A percentile compares a stretch with the other conserved stretches of the same genome.
These are phyloP conservation scores for Lasiosphaeris hirsuta DNA, from an alignment of 495 filamentous ascomycete species.

Conservation along the genomic window DNA sequence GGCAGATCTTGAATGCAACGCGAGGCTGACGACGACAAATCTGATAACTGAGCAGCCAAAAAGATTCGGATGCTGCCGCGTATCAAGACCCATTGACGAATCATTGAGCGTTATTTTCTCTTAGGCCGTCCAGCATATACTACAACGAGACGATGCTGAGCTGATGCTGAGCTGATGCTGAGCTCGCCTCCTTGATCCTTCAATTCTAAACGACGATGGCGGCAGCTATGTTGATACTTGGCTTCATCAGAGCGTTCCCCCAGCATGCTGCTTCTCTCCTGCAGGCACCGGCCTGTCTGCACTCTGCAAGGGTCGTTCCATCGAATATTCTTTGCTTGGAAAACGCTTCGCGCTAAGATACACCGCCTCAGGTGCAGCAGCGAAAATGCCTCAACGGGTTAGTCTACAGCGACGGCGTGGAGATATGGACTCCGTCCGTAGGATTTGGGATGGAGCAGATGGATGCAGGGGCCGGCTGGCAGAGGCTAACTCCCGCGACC, in stretches of 20 bases:
- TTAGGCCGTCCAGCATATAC: too few species aligned
- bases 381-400: neutral
- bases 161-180: too few species aligned
- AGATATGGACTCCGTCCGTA: neutral
- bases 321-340: neutral
- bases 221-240: neutral
- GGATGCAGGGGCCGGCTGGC: constrained; percentile 7
- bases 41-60: neutral
- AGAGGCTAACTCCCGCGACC: neutral
- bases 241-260: neutral
- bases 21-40: neutral
- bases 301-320: neutral
- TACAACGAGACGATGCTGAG: too few species aligned
- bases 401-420: neutral
- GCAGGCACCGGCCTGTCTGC: constrained; percentile 1
- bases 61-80: too few species aligned
- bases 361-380: too few species aligned
- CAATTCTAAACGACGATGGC: neutral
- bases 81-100: too few species aligned
- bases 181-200: too few species aligned
- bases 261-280: neutral
- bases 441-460: neutral
- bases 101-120: too few species aligned
- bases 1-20: neutral
- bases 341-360: too few species aligned